A percentile compares a stretch with the other conserved stretches of the same genome.
Evolutionary conservation across 2,329 filamentous ascomycete genomes (phyloP).

Genomic region (Rosellinia necatrix): DNA sequence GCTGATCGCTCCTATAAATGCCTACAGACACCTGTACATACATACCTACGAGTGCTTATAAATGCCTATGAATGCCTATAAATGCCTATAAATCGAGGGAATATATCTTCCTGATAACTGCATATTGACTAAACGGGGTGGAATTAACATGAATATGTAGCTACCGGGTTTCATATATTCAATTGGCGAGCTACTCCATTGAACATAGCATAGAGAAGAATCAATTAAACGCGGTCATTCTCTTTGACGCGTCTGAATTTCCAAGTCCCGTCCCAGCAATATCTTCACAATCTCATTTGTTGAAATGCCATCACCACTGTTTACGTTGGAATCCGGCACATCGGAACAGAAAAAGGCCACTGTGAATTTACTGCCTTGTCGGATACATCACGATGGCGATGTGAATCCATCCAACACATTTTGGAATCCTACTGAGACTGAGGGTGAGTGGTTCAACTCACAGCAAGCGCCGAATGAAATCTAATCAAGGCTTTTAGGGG

Average conservation of each 20-base stretch:
- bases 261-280: background rate
- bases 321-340: slow-evolving; percentile 30
- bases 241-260: slow-evolving; percentile 13
- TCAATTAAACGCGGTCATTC: slow-evolving; percentile 10
- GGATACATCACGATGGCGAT: slow-evolving; percentile 77
- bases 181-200: background rate
- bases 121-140: too few relatives aligned
- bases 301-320: slow-evolving; percentile 38
- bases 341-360: slow-evolving; percentile 29
- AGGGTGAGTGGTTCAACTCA: slow-evolving; percentile 46
- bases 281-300: background rate
- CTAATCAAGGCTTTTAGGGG: slow-evolving; percentile 10
- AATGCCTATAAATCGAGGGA: too few relatives aligned
- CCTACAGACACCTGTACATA: too few relatives aligned
- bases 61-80: too few relatives aligned
- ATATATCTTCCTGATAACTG: too few relatives aligned
- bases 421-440: slow-evolving; percentile 65
- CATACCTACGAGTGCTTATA: too few relatives aligned
- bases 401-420: slow-evolving; percentile 67
- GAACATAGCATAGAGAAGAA: too few relatives aligned
- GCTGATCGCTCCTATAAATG: too few relatives aligned
- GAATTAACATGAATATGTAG: too few relatives aligned
- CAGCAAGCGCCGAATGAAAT: background rate
- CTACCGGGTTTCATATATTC: too few relatives aligned
- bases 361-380: slow-evolving; percentile 74